Evolutionary conservation across 257 asterid species (phyloP).

Genomic region (Verbena officinalis): DNA sequence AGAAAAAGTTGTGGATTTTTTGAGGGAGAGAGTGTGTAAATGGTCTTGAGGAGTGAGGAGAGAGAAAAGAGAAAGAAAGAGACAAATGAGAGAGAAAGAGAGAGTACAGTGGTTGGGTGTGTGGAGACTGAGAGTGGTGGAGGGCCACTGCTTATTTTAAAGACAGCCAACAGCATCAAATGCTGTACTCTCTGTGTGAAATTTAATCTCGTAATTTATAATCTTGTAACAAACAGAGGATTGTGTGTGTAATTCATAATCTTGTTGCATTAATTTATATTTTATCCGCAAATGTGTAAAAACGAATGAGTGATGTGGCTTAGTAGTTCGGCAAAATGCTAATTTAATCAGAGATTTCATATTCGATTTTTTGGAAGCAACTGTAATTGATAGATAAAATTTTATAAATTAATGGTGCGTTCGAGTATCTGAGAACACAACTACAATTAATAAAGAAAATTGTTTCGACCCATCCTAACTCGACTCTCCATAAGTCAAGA

Average conservation of each 20-base stretch:
- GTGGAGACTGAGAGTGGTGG: constrained; percentile 28
- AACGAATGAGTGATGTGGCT: too few relatives aligned
- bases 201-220: not conserved
- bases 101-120: constrained; percentile 23
- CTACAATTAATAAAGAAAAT: too few relatives aligned
- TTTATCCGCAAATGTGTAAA: not conserved
- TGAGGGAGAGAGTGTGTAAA: constrained; percentile 35
- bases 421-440: too few relatives aligned
- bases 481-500: too few relatives aligned
- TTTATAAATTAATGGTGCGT: too few relatives aligned
- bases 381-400: too few relatives aligned
- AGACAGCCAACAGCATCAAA: constrained; percentile 33
- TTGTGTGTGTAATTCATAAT: not conserved
- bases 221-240: not conserved
- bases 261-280: too few relatives aligned
- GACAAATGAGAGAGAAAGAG: too few relatives aligned
- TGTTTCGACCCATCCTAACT: too few relatives aligned
- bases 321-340: too few relatives aligned
- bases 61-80: constrained; percentile 34
- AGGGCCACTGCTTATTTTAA: constrained; percentile 24
- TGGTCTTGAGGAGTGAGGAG: constrained; percentile 30
- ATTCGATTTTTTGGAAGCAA: too few relatives aligned
- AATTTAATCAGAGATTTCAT: too few relatives aligned
- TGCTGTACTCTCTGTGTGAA: not conserved
- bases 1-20: constrained; percentile 51